A percentile compares a stretch with the other conserved stretches of the same genome.
These are phyloP conservation scores for Talaromyces sp. DNA, from an alignment of 2,329 filamentous ascomycete species.

Conservation along the genomic window DNA sequence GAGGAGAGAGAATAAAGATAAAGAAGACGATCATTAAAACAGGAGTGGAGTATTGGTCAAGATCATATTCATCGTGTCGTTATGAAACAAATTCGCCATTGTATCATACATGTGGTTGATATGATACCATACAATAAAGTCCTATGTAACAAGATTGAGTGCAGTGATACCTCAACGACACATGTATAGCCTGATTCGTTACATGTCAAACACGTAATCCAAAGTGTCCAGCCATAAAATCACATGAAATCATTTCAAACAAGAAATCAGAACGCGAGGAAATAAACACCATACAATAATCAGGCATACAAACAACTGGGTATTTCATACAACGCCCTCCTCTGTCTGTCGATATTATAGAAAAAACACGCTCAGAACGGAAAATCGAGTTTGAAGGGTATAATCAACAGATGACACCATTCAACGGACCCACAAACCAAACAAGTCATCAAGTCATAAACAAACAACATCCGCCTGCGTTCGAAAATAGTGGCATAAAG, in stretches of 20 bases:
- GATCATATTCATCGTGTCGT: not conserved
- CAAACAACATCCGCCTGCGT: constrained; percentile 6
- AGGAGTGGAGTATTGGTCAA: not conserved
- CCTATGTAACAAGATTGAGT: constrained; percentile 12
- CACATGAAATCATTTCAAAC: not conserved
- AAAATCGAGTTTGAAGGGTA: not conserved
- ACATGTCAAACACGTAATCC: not conserved
- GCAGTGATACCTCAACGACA: constrained; percentile 3
- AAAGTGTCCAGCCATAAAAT: not conserved
- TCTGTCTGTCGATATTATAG: constrained; percentile 6
- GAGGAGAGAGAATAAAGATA: constrained; percentile 11
- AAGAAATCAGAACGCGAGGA: not conserved
- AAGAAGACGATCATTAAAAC: not conserved
- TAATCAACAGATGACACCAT: constrained; percentile 6
- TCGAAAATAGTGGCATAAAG: not conserved
- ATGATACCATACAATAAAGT: not conserved
- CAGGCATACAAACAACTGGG: constrained; percentile 11
- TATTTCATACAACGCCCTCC: constrained; percentile 13
- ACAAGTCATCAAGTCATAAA: constrained; percentile 6
- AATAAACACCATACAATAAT: not conserved
- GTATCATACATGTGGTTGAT: not conserved
- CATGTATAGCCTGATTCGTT: not conserved
- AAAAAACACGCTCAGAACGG: not conserved
- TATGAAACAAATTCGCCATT: not conserved
- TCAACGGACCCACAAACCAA: not conserved